Evolutionary conservation across 2,329 filamentous ascomycete species (phyloP), one percentile per base, ranked within the genome.

Genomic region (Fusarium ambrosium): DNA sequence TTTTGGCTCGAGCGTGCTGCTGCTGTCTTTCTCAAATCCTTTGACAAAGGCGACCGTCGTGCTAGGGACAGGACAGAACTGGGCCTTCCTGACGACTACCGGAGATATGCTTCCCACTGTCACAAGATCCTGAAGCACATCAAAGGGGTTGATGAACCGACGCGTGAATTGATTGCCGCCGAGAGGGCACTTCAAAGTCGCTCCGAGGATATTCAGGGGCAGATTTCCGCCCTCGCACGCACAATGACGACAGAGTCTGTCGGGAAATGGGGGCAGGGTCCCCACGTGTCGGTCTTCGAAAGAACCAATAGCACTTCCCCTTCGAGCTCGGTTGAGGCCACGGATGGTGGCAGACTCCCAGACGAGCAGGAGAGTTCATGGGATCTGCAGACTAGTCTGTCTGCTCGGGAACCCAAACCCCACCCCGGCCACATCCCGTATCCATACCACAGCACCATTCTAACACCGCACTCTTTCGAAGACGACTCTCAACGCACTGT

Each of bases 1-100:
- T 78, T 78, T 45, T 78, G 77, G 77, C 74, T 78, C 6, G 74
- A 77, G 64, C 71, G 77, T 41, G 74, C 76, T 9, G 73, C 73
- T 22, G 65, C 71, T 51, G 77, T 78, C 4, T 75, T 78, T 24
- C 76, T 76, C 55, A 58, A 60, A 58, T 78, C 77, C 29, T 78
- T 74, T 22, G 74, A 78, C 8, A 69, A 77, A 16, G 74, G 68
- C 14, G 65, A 76, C 34, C 58, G 60, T 27, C 74, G 76, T 41
- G 62, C 66, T 3, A 65, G 24, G 8, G 53, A 66, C 8, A 77
- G 71, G 32, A 62, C 69, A 4, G 70, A 72, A 1, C 64, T 76
- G 37, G 77, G 77, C 3, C 70, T 78, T 32, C 74, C 74, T 34
- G 76, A 76, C 18, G 77, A 78, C 60, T 78, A 76, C 43, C 64